phyloP scores from a whole-genome alignment of 75 land plant genomes.

The Cryptomeria japonica region DNA sequence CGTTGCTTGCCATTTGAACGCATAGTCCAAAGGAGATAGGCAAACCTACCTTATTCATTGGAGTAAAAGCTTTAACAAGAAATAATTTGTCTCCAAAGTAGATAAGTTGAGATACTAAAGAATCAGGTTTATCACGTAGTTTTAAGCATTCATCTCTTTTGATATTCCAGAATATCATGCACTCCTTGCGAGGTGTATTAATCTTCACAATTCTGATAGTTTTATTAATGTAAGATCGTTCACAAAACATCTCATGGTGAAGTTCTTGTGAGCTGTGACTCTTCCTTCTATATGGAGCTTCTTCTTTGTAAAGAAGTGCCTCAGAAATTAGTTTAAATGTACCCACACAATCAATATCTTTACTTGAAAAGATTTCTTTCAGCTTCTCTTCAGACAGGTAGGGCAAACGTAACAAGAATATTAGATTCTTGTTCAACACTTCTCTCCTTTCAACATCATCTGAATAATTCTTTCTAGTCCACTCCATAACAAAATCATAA shows the following conservation, averaged over 20 bases:
- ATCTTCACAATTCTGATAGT: constrained; percentile 44
- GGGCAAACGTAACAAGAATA: constrained; percentile 39
- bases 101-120: not conserved
- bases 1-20: not conserved
- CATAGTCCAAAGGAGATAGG: not conserved
- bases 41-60: not conserved
- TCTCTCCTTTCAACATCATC: constrained; percentile 44
- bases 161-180: constrained; percentile 42
- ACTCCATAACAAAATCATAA: constrained; percentile 48
- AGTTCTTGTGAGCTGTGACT: not conserved
- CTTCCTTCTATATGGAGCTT: constrained; percentile 27
- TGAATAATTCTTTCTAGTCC: constrained; percentile 41
- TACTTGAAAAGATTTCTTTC: constrained; percentile 20
- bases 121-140: not conserved
- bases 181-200: constrained; percentile 38
- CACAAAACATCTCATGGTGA: constrained; percentile 16
- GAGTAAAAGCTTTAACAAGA: not conserved
- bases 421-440: constrained; percentile 31
- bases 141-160: constrained; percentile 33
- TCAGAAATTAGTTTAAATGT: constrained; percentile 44
- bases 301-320: constrained; percentile 50
- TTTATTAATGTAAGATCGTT: constrained; percentile 44
- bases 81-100: not conserved
- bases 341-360: constrained; percentile 29
- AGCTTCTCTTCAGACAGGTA: constrained; percentile 43